Percentiles rank a stretch among this genome's conserved stretches.
These are phyloP conservation scores for Bipolaris zeicola DNA, from an alignment of 2,329 filamentous ascomycete species.

Conservation along the genomic window DNA sequence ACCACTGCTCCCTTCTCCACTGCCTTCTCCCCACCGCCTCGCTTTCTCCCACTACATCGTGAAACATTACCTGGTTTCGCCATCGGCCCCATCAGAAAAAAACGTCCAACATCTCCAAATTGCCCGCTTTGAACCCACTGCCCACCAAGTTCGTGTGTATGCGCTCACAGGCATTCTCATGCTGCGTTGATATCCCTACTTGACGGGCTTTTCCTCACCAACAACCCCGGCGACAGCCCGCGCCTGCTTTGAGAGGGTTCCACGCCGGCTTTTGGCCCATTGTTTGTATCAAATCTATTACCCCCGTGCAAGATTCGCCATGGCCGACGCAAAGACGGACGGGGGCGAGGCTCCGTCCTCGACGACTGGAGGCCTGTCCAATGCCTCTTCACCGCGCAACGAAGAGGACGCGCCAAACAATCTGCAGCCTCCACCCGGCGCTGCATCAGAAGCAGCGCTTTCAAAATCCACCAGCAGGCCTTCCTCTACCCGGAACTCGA, in stretches of 20 bases:
- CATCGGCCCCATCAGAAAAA: constrained; percentile 27
- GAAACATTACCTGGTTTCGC: constrained; percentile 15
- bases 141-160: constrained; percentile 38
- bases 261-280: constrained; percentile 28
- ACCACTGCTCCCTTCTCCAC: constrained; percentile 31
- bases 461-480: constrained; percentile 43
- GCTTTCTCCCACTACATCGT: constrained; percentile 16
- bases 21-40: constrained; percentile 21
- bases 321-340: constrained; percentile 46
- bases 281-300: constrained; percentile 23
- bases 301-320: constrained; percentile 32
- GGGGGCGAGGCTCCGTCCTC: constrained; percentile 44
- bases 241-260: constrained; percentile 25
- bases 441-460: constrained; percentile 35
- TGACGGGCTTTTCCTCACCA: constrained; percentile 35
- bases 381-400: constrained; percentile 36
- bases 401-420: constrained; percentile 37
- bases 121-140: constrained; percentile 22
- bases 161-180: constrained; percentile 43
- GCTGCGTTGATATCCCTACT: constrained; percentile 45
- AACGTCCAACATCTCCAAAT: constrained; percentile 12
- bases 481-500: constrained; percentile 44
- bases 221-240: constrained; percentile 35
- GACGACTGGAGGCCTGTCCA: constrained; percentile 37
- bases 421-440: constrained; percentile 23